These are phyloP conservation scores for Penicillium tannophilum DNA, from an alignment of 495 filamentous ascomycete genomes.

Conservation along the genomic window DNA sequence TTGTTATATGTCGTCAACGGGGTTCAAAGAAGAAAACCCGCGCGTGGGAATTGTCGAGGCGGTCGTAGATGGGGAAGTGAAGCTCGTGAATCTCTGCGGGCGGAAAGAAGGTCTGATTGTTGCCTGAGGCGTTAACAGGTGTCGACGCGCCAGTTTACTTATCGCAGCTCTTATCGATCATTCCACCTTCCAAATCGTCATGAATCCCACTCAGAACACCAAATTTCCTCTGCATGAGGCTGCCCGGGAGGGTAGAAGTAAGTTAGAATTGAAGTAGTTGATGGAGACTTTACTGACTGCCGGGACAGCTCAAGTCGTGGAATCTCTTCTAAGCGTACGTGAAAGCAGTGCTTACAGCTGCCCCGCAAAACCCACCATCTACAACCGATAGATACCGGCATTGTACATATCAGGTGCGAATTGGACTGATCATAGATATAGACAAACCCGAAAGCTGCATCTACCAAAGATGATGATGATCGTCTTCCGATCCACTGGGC, in stretches of 20 bases:
- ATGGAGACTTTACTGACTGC: constrained; percentile 7
- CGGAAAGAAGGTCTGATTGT: constrained; percentile 4
- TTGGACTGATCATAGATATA: constrained; percentile 32
- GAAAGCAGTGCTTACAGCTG: constrained; percentile 17
- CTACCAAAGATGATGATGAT: constrained; percentile 80
- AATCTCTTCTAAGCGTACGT: constrained; percentile 73
- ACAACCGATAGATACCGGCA: constrained; percentile 2
- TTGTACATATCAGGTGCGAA: background rate
- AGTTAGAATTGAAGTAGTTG: constrained; percentile 18
- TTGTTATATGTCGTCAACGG: background rate
- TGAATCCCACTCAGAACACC: constrained; percentile 46
- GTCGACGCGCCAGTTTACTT: constrained; percentile 25
- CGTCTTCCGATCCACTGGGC: constrained; percentile 97
- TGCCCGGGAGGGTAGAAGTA: constrained; percentile 83
- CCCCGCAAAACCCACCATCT: constrained; percentile 34
- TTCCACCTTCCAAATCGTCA: constrained; percentile 24
- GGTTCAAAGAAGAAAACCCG: background rate
- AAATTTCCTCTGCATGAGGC: constrained; percentile 90
- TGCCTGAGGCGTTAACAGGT: constrained; percentile 22
- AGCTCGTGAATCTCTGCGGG: constrained; percentile 17
- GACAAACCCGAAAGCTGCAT: constrained; percentile 79
- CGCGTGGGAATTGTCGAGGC: background rate
- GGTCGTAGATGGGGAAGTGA: constrained; percentile 1
- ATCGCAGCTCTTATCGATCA: constrained; percentile 35
- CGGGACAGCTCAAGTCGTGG: constrained; percentile 60